Conservation (phyloP, 2,329 filamentous ascomycete species). For the Aspergillus costaricaensis region DNA sequence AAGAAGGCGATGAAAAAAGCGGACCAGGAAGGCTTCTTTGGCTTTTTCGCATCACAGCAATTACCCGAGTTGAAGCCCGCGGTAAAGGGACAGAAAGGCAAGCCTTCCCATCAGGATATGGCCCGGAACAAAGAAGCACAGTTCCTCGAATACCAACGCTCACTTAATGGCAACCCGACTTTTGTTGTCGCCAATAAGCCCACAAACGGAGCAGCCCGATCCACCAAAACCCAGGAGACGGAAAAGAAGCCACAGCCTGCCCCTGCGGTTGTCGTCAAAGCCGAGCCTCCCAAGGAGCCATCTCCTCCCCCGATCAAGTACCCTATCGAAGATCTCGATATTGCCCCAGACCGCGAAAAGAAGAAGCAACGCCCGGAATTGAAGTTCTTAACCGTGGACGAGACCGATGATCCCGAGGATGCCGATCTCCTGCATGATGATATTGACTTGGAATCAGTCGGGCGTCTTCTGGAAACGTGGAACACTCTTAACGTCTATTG, state of each 20-base stretch:
- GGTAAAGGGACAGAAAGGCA: constrained; percentile 68
- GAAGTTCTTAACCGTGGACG: constrained; percentile 73
- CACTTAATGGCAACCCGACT: constrained; percentile 47
- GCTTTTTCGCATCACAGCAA: constrained; percentile 55
- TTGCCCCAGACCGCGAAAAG: constrained; percentile 66
- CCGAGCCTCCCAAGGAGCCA: constrained; percentile 57
- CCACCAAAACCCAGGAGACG: constrained; percentile 33
- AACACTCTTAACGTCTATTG: constrained; percentile 98
- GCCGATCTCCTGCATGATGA: constrained; percentile 46
- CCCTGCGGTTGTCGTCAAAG: constrained; percentile 46
- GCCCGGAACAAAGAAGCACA: constrained; percentile 49
- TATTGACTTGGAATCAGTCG: constrained; percentile 82
- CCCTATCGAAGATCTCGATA: constrained; percentile 89
- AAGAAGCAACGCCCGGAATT: constrained; percentile 70
- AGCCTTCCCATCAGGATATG: constrained; percentile 50
- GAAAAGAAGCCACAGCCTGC: constrained; percentile 38
- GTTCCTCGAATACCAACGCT: constrained; percentile 52
- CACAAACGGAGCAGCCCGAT: constrained; percentile 31
- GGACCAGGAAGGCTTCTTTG: constrained; percentile 53
- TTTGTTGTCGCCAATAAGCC: constrained; percentile 38
- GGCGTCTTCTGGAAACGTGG: constrained; percentile 85
- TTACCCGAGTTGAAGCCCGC: constrained; percentile 74
- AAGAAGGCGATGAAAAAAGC: constrained; percentile 70
- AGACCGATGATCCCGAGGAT: constrained; percentile 54
- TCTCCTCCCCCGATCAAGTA: constrained; percentile 83